Evolutionary conservation across 2,329 filamentous ascomycete genomes (phyloP), one percentile per base, ranked within the genome.

Genomic region (Trichoderma atroviride): DNA sequence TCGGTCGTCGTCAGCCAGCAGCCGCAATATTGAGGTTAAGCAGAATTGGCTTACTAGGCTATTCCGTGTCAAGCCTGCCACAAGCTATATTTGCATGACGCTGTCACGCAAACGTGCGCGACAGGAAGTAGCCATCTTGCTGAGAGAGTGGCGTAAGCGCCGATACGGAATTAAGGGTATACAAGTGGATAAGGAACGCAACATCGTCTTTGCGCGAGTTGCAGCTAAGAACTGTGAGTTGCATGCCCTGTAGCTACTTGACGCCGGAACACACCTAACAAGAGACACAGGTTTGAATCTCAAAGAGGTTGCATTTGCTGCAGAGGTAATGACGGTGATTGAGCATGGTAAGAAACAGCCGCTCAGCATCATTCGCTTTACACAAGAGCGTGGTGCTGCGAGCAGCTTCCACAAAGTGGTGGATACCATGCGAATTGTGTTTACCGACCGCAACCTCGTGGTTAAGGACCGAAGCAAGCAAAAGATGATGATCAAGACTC

Each of bases 1-100:
- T 24, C 79, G 79, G 33, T 79, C 79, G 37, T 52, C 79, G 35
- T 78, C 78, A 70, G 78, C 79, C 22, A 74, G 75, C 35, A 81
- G 81, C 71, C 85, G 85, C 69, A 85, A 85, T 79, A 91, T 87
- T 75, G 89, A 89, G 71, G 86, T 88, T 35, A 90, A 89, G 76
- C 90, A 93, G 76, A 97, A 91, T 74, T 97, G 95, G 94, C 87
- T 98, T 65, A 91, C 93, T 35, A 91, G 93, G 19, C 88, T 98
- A 57, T 93, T 98, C 82, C 89, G 93, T 68, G 91, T 97, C 76
- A 97, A 96, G 78, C 95, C 95, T 1, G 92, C 91, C 0, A 90
- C 84, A 19, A 88, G 88, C 72, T 86, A 92, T 33, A 80, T 97
- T 19, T 96, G 93, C 78, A 90, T 97, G 78, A 86, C 85, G 4